A percentile compares a stretch with the other conserved stretches of the same genome.
Evolutionary conservation across 148 eudicot species (phyloP).

Genomic region (Talinum fruticosum): DNA sequence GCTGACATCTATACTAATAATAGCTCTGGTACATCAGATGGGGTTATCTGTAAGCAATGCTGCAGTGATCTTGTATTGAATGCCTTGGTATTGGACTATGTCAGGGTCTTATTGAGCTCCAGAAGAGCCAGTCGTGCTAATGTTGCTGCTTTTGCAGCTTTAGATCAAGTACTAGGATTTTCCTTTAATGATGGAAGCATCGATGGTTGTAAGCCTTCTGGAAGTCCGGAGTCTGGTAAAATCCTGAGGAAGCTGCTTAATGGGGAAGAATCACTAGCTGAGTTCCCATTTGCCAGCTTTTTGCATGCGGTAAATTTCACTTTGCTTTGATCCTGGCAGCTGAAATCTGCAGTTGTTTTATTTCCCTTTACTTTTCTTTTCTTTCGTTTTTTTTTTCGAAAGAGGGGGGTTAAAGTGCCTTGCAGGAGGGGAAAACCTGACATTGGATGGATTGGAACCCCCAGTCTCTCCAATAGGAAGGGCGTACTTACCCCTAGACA

Average conservation of each 20-base stretch:
- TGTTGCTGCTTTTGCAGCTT: conserved; percentile 58
- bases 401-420: background rate
- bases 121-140: conserved; percentile 64
- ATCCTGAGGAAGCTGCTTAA: conserved; percentile 43
- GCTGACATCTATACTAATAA: conserved; percentile 52
- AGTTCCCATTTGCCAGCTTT: conserved; percentile 85
- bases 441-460: too few relatives aligned
- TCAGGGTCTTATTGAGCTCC: conserved; percentile 66
- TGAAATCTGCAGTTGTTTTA: background rate
- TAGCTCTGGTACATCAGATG: conserved; percentile 43
- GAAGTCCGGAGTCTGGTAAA: conserved; percentile 26
- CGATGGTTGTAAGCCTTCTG: conserved; percentile 35
- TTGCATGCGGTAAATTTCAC: conserved; percentile 57
- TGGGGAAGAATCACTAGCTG: conserved; percentile 91
- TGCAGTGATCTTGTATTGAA: conserved; percentile 75
- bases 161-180: conserved; percentile 60
- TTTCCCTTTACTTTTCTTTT: too few relatives aligned
- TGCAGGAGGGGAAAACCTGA: too few relatives aligned
- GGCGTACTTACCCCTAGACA: too few relatives aligned
- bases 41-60: conserved; percentile 77
- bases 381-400: background rate
- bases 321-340: conserved; percentile 8
- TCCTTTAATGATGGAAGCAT: conserved; percentile 40
- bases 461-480: too few relatives aligned
- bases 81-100: conserved; percentile 79